Conservation (phyloP, 2,329 filamentous ascomycete species). For the Ascochyta rabiei region DNA sequence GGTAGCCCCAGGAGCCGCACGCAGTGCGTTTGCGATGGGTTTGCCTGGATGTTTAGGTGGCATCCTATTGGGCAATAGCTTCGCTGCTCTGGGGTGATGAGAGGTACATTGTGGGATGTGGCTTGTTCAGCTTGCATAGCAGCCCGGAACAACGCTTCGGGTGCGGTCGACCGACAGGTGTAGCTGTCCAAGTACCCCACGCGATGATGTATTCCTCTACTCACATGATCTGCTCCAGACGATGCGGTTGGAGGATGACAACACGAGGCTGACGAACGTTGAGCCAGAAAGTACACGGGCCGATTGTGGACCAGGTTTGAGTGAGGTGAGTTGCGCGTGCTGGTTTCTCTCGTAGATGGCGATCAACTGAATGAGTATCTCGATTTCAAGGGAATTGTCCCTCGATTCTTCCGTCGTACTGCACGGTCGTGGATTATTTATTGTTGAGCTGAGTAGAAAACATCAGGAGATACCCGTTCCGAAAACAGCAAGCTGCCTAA, state of each 20-base stretch:
- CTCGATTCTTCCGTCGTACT: not conserved
- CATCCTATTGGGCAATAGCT: constrained; percentile 14
- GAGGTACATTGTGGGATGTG: constrained; percentile 19
- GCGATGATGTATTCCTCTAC: not conserved
- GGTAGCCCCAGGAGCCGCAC: constrained; percentile 33
- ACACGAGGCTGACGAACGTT: constrained; percentile 1
- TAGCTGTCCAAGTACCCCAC: constrained; percentile 17
- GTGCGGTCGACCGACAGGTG: constrained; percentile 32
- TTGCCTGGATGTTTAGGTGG: constrained; percentile 3
- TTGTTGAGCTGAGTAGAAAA: constrained; percentile 16
- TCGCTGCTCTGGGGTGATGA: constrained; percentile 3
- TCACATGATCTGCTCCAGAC: constrained; percentile 17
- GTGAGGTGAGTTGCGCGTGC: constrained; percentile 4
- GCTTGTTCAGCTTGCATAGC: constrained; percentile 20
- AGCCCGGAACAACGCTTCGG: constrained; percentile 15
- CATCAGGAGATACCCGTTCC: constrained; percentile 32
- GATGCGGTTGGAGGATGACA: constrained; percentile 6
- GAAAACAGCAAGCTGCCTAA: constrained; percentile 20
- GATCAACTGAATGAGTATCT: constrained; percentile 4
- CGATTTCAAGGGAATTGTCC: not conserved
- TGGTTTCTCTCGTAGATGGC: constrained; percentile 5
- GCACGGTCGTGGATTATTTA: not conserved
- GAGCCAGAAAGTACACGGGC: constrained; percentile 5
- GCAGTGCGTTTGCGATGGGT: constrained; percentile 11
- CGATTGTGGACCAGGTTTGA: not conserved